phyloP scores from a whole-genome alignment of 2,329 filamentous ascomycete genomes.

The Hypoxylon sp. region DNA sequence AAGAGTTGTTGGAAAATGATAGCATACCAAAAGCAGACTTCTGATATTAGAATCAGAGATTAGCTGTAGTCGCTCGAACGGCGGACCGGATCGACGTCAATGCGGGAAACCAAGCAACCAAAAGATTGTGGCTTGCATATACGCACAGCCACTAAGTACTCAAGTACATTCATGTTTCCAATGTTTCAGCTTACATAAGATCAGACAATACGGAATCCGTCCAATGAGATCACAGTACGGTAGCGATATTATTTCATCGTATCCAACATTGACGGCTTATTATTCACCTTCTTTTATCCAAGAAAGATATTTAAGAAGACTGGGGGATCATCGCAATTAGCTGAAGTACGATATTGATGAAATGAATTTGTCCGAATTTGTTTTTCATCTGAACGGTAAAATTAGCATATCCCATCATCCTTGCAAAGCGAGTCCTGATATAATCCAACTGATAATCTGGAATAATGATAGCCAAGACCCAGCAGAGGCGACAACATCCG shows the following conservation, averaged over 20 bases:
- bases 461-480: slow-evolving; percentile 28
- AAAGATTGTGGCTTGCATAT: slow-evolving; percentile 41
- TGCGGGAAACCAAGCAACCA: slow-evolving; percentile 24
- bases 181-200: neutral
- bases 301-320: neutral
- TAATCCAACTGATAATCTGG: slow-evolving; percentile 29
- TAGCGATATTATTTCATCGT: neutral
- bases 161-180: neutral
- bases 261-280: neutral
- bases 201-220: neutral
- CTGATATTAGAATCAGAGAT: slow-evolving; percentile 32
- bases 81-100: slow-evolving; percentile 36
- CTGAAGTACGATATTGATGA: neutral
- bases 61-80: slow-evolving; percentile 38
- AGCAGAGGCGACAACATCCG: slow-evolving; percentile 25
- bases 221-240: neutral
- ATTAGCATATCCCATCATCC: neutral
- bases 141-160: slow-evolving; percentile 27
- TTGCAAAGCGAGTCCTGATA: slow-evolving; percentile 18
- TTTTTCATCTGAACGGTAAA: neutral
- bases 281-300: neutral
- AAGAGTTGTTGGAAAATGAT: slow-evolving; percentile 29
- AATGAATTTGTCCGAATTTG: neutral
- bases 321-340: neutral
- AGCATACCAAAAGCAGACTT: slow-evolving; percentile 24